These are phyloP conservation scores for Ephemerocybe angulata DNA, from an alignment of 768 basidiomycete genomes.

Conservation along the genomic window DNA sequence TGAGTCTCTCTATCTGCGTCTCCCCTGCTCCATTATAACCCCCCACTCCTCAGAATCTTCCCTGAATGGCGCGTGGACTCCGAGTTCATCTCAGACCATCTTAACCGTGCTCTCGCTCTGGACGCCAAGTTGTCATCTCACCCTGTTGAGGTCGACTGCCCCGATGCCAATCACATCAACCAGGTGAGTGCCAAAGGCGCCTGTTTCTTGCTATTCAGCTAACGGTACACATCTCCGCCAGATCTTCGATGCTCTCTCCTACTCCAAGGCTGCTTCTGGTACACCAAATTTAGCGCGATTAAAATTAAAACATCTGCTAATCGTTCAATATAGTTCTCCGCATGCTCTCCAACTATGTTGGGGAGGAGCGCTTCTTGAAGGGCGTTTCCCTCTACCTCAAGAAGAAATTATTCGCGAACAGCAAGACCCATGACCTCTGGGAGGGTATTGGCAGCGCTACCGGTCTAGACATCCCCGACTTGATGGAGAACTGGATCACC, in stretches of 20 bases:
- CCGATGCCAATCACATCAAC: conserved; percentile 81
- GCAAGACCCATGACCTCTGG: conserved; percentile 84
- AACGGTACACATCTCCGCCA: conserved; percentile 24
- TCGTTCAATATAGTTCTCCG: conserved; percentile 60
- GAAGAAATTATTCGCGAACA: conserved; percentile 80
- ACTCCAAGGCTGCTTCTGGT: conserved; percentile 82
- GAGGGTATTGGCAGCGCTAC: conserved; percentile 76
- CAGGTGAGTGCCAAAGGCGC: conserved; percentile 39
- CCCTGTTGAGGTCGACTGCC: conserved; percentile 88
- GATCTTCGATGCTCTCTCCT: conserved; percentile 88
- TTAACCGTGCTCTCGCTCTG: conserved; percentile 72
- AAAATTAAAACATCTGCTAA: background rate
- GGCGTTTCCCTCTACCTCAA: conserved; percentile 92
- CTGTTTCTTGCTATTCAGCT: background rate
- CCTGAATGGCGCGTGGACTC: conserved; percentile 86
- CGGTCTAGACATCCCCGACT: conserved; percentile 63
- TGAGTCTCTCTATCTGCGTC: conserved; percentile 22
- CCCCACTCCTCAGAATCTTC: conserved; percentile 46
- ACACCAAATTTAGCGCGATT: conserved; percentile 11
- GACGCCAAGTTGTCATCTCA: conserved; percentile 88
- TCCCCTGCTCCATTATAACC: background rate
- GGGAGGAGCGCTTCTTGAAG: conserved; percentile 82
- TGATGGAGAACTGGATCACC: conserved; percentile 92
- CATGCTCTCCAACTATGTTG: conserved; percentile 87
- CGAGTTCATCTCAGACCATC: conserved; percentile 74